These are phyloP conservation scores for Aspergillus quadrilineatus DNA, from an alignment of 2,329 filamentous ascomycete species.

Conservation along the genomic window DNA sequence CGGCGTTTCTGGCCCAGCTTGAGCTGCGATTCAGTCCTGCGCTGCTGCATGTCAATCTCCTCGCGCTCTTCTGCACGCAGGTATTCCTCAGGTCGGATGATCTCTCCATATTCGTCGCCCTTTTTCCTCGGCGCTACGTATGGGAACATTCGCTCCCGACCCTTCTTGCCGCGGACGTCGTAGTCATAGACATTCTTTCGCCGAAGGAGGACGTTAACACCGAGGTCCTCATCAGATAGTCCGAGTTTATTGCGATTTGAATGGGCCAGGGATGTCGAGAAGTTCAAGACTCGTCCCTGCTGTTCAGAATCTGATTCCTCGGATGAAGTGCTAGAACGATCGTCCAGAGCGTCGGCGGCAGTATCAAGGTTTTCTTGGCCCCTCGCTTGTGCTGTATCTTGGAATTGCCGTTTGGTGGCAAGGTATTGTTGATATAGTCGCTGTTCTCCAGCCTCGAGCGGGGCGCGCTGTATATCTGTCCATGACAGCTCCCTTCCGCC, in stretches of 20 bases:
- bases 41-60: conserved; percentile 64
- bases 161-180: conserved; percentile 86
- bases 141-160: conserved; percentile 88
- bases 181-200: conserved; percentile 91
- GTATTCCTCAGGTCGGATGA: conserved; percentile 92
- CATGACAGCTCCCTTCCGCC: conserved; percentile 63
- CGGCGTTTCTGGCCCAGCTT: conserved; percentile 87
- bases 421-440: conserved; percentile 87
- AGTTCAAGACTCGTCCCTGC: conserved; percentile 87
- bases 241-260: conserved; percentile 81
- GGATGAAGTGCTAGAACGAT: conserved; percentile 80
- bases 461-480: conserved; percentile 60
- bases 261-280: conserved; percentile 81
- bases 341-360: conserved; percentile 68
- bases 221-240: conserved; percentile 83
- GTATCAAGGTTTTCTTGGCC: conserved; percentile 70
- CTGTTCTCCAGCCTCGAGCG: conserved; percentile 73
- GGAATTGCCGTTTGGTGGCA: conserved; percentile 80
- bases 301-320: conserved; percentile 88
- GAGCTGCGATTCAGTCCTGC: conserved; percentile 56
- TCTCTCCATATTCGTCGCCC: conserved; percentile 87
- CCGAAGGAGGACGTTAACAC: conserved; percentile 85
- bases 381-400: conserved; percentile 73
- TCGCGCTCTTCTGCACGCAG: conserved; percentile 89
- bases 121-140: conserved; percentile 76